phyloP scores from a whole-genome alignment of 208 protist species.

The Acanthamoeba rhysodes region DNA sequence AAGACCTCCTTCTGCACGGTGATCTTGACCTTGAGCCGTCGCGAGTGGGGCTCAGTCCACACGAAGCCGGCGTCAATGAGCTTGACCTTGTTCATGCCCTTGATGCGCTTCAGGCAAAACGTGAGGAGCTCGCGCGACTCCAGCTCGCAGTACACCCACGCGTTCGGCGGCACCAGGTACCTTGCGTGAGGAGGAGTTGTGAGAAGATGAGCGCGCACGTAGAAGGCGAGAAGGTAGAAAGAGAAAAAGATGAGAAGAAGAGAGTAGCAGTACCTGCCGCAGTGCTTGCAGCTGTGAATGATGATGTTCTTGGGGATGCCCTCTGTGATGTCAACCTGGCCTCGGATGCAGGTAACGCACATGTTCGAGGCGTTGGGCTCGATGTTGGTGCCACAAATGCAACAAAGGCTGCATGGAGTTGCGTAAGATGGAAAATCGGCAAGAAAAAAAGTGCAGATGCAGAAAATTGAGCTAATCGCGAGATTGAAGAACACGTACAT shows the following conservation, averaged over 20 bases:
- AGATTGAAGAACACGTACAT: background rate
- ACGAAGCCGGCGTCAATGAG: constrained; percentile 99
- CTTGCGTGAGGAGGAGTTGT: constrained; percentile 18
- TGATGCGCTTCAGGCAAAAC: constrained; percentile 98
- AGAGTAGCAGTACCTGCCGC: constrained; percentile 4
- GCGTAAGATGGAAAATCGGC: background rate
- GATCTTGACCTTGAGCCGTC: constrained; percentile 98
- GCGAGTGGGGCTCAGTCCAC: constrained; percentile 99
- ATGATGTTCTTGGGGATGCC: constrained; percentile 97
- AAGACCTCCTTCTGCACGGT: constrained; percentile 98
- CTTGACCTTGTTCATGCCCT: constrained; percentile 96
- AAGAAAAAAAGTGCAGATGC: background rate
- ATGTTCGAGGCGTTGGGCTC: constrained; percentile 99
- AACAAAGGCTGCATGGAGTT: constrained; percentile 92
- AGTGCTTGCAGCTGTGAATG: constrained; percentile 94
- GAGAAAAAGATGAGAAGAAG: background rate
- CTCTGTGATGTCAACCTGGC: constrained; percentile 98
- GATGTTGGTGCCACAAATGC: constrained; percentile 97
- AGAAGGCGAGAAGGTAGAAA: background rate
- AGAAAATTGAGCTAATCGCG: no score
- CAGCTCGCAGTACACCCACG: constrained; percentile 96
- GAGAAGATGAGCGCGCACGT: background rate
- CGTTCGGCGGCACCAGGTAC: constrained; percentile 98
- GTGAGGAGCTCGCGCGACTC: constrained; percentile 99
- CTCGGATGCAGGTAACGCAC: constrained; percentile 98